phyloP scores from a whole-genome alignment of 805 yeast species.

The Diddensiella santjacobensis region DNA sequence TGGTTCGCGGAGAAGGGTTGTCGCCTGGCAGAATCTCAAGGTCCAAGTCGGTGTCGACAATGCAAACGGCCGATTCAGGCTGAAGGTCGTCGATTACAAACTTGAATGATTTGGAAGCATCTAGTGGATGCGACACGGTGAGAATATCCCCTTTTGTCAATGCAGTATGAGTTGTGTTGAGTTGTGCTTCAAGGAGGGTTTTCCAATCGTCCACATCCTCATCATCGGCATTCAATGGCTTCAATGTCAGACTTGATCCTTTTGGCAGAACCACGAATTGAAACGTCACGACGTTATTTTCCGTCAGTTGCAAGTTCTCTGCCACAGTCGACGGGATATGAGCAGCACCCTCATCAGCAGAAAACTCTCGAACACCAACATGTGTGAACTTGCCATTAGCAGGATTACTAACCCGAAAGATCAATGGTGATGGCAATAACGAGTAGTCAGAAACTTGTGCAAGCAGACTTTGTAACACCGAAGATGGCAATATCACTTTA shows the following conservation, averaged over 20 bases:
- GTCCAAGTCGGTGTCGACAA: slow-evolving; percentile 54
- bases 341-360: slow-evolving; percentile 39
- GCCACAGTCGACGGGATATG: slow-evolving; percentile 38
- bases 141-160: slow-evolving; percentile 42
- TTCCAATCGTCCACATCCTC: slow-evolving; percentile 45
- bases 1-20: not conserved
- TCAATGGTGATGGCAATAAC: slow-evolving; percentile 37
- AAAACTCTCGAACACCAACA: slow-evolving; percentile 49
- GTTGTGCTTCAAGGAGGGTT: slow-evolving; percentile 46
- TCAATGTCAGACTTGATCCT: slow-evolving; percentile 44
- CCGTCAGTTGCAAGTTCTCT: slow-evolving; percentile 28
- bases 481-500: slow-evolving; percentile 35
- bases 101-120: slow-evolving; percentile 23
- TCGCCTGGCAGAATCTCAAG: slow-evolving; percentile 38
- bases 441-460: slow-evolving; percentile 17
- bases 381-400: slow-evolving; percentile 27
- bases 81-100: slow-evolving; percentile 40
- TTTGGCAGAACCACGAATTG: slow-evolving; percentile 39
- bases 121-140: slow-evolving; percentile 30
- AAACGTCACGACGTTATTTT: slow-evolving; percentile 22
- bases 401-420: slow-evolving; percentile 31
- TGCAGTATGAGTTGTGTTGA: slow-evolving; percentile 49
- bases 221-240: slow-evolving; percentile 37
- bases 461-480: slow-evolving; percentile 29
- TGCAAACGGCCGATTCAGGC: slow-evolving; percentile 43